Evolutionary conservation across 2,329 filamentous ascomycete genomes (phyloP).

Genomic region (Aspergillus amoenus): DNA sequence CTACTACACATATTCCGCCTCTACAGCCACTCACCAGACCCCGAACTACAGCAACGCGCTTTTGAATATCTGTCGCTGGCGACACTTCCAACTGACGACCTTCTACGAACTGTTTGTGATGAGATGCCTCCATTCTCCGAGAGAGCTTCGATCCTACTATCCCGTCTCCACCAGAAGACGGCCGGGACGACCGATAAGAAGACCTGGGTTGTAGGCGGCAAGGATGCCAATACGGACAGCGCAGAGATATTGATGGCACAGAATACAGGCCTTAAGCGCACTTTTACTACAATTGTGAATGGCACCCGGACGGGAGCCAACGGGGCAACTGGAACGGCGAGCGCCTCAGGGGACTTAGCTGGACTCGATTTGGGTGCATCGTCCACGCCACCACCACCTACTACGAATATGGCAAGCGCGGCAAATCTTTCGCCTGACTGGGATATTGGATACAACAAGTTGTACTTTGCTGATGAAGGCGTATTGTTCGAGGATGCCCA

Average conservation of each 20-base stretch:
- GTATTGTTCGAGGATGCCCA: conserved; percentile 94
- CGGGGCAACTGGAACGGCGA: conserved; percentile 37
- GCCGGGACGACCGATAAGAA: conserved; percentile 89
- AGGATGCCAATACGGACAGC: conserved; percentile 82
- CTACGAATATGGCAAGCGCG: conserved; percentile 85
- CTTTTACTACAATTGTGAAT: conserved; percentile 65
- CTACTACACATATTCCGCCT: conserved; percentile 84
- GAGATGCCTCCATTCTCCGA: conserved; percentile 99
- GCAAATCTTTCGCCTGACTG: conserved; percentile 92
- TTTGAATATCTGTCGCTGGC: conserved; percentile 92
- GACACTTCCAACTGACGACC: conserved; percentile 81
- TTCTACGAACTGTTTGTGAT: conserved; percentile 90
- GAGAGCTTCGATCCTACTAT: conserved; percentile 85
- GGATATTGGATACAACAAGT: conserved; percentile 82
- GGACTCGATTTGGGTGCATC: conserved; percentile 76
- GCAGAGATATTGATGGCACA: conserved; percentile 79
- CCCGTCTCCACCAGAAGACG: conserved; percentile 90
- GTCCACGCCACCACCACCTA: conserved; percentile 56
- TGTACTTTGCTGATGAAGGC: conserved; percentile 78
- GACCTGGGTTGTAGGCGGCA: conserved; percentile 97
- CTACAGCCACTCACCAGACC: conserved; percentile 92
- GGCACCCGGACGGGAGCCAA: conserved; percentile 36
- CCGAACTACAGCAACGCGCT: conserved; percentile 91
- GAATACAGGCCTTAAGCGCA: conserved; percentile 78
- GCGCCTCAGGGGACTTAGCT: conserved; percentile 66